These are phyloP conservation scores for Exophiala calicioides DNA, from an alignment of 2,329 filamentous ascomycete genomes.

Conservation along the genomic window DNA sequence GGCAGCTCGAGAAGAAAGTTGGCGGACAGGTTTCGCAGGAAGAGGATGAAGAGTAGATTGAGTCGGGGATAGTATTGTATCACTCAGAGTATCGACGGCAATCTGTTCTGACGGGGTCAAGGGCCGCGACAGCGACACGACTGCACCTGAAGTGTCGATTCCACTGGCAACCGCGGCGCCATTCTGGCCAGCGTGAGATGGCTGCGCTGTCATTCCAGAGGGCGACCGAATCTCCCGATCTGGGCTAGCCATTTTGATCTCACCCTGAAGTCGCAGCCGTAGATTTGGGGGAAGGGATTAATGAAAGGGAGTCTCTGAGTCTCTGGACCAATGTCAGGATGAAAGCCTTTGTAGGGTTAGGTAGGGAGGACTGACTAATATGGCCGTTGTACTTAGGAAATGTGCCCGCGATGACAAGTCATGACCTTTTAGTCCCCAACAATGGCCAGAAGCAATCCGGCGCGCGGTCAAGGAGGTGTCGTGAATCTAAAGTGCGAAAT, in stretches of 20 bases:
- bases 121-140: slow-evolving; percentile 8
- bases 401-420: too few relatives aligned
- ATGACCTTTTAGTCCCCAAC: too few relatives aligned
- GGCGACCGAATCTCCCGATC: slow-evolving; percentile 14
- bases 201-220: slow-evolving; percentile 7
- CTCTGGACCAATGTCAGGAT: too few relatives aligned
- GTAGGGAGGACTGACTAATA: too few relatives aligned
- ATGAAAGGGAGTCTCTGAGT: not conserved
- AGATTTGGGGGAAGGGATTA: not conserved
- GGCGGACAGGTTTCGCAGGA: slow-evolving; percentile 22
- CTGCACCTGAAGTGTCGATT: slow-evolving; percentile 1
- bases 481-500: too few relatives aligned
- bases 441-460: too few relatives aligned
- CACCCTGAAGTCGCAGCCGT: not conserved
- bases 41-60: slow-evolving; percentile 26
- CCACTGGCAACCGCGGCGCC: slow-evolving; percentile 1
- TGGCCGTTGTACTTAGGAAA: too few relatives aligned
- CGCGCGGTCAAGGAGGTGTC: too few relatives aligned
- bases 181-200: slow-evolving; percentile 8
- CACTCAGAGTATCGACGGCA: slow-evolving; percentile 19
- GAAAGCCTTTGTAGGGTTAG: too few relatives aligned
- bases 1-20: slow-evolving; percentile 18
- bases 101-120: slow-evolving; percentile 17
- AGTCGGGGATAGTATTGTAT: slow-evolving; percentile 29
- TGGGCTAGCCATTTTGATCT: slow-evolving; percentile 16